phyloP scores from a whole-genome alignment of 2,329 filamentous ascomycete species.

The Magnaporthiopsis poae region DNA sequence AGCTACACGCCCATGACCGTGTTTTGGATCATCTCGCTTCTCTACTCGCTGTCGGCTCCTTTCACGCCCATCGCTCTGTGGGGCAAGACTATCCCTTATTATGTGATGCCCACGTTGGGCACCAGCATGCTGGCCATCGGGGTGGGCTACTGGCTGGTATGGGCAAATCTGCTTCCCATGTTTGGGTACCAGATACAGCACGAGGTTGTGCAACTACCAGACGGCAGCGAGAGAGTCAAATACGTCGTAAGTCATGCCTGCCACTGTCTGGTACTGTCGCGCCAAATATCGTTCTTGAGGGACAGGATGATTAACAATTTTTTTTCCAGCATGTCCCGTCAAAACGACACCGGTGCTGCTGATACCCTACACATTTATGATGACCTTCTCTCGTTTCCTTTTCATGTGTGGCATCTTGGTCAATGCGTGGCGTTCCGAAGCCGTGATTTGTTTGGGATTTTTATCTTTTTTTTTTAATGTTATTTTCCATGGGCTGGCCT shows the following conservation, averaged over 20 bases:
- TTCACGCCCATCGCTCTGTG: constrained; percentile 19
- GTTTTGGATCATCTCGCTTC: constrained; percentile 21
- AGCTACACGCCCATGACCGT: constrained; percentile 21
- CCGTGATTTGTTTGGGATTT: neutral
- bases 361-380: neutral
- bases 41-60: constrained; percentile 19
- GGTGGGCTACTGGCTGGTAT: constrained; percentile 24
- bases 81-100: constrained; percentile 24
- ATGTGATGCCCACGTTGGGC: constrained; percentile 32
- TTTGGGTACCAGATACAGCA: constrained; percentile 22
- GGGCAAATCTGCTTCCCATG: constrained; percentile 18
- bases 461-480: neutral
- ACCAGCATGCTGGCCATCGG: constrained; percentile 28
- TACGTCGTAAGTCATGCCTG: constrained; percentile 18
- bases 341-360: constrained; percentile 1
- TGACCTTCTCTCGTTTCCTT: neutral
- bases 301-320: neutral
- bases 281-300: neutral
- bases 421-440: neutral
- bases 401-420: neutral
- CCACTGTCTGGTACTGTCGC: too few relatives aligned
- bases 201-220: constrained; percentile 22
- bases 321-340: neutral
- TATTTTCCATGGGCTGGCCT: too few relatives aligned
- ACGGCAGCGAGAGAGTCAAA: constrained; percentile 22